Evolutionary conservation across 2,329 filamentous ascomycete genomes (phyloP).

Genomic region (Xylariomycetidae sp.): DNA sequence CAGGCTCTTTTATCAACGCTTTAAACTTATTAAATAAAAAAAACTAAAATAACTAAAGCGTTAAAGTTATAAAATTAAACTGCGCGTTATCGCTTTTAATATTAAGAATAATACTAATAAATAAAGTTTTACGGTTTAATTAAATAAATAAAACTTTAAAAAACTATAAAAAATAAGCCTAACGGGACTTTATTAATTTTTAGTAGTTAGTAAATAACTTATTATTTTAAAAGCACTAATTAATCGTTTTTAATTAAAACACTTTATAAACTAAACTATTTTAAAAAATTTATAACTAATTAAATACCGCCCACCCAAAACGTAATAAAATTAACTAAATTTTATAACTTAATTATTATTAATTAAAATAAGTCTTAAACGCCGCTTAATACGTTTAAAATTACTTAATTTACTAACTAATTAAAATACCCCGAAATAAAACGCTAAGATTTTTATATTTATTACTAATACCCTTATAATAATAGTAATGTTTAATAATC

Average conservation of each 20-base stretch:
- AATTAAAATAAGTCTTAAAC: not conserved
- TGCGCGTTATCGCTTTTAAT: not conserved
- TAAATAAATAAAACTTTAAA: not conserved
- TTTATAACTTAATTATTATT: not conserved
- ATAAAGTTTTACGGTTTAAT: not conserved
- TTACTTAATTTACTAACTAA: not conserved
- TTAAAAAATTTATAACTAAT: not conserved
- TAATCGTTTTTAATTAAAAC: no score
- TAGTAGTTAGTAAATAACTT: not conserved
- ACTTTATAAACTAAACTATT: not conserved
- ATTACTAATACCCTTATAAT: not conserved
- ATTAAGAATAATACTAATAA: not conserved
- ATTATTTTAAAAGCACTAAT: not conserved
- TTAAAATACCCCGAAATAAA: not conserved
- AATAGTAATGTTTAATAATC: not conserved
- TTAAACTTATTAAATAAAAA: not conserved
- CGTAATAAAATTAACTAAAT: not conserved
- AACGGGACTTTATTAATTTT: not conserved
- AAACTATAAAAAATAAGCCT: not conserved
- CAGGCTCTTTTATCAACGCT: no score
- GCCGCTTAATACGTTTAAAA: not conserved
- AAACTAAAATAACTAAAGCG: not conserved
- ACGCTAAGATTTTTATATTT: not conserved
- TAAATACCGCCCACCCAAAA: not conserved
- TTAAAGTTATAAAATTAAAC: not conserved